These are phyloP conservation scores for Leavenworthia alabamica DNA, from an alignment of 345 rosid genomes.

Conservation along the genomic window DNA sequence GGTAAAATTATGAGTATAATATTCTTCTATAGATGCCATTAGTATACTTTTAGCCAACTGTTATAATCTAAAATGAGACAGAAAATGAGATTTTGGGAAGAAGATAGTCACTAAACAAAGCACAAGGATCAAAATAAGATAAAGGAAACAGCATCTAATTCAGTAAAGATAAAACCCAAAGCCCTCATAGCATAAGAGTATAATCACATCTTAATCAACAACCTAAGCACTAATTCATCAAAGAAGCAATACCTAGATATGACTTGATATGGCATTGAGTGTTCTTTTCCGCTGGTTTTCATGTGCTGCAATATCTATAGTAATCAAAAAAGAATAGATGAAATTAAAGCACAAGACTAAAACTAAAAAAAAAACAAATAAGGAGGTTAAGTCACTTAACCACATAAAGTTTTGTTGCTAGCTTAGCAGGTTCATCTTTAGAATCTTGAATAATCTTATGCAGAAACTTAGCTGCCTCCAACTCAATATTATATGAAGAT, in stretches of 20 bases:
- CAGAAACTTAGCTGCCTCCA: constrained; percentile 97
- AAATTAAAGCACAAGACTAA: constrained; percentile 10
- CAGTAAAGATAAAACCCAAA: too few species aligned
- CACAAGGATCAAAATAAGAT: neutral
- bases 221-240: too few species aligned
- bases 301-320: constrained; percentile 90
- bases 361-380: too few species aligned
- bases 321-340: constrained; percentile 9
- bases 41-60: neutral
- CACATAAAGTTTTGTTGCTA: constrained; percentile 92
- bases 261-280: constrained; percentile 99
- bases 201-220: too few species aligned
- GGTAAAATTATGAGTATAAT: neutral
- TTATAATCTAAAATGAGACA: neutral
- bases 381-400: constrained; percentile 38
- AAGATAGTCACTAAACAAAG: neutral
- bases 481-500: constrained; percentile 75
- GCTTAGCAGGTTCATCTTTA: constrained; percentile 84
- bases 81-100: neutral
- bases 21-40: neutral
- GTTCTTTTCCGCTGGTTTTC: constrained; percentile 96
- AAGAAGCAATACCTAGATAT: constrained; percentile 68
- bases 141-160: too few species aligned
- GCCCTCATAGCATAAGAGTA: too few species aligned
- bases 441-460: constrained; percentile 98